Evolutionary conservation across 768 basidiomycete genomes (phyloP), one percentile per base, ranked within the genome.

Genomic region (Rhizopogon salebrosus): DNA sequence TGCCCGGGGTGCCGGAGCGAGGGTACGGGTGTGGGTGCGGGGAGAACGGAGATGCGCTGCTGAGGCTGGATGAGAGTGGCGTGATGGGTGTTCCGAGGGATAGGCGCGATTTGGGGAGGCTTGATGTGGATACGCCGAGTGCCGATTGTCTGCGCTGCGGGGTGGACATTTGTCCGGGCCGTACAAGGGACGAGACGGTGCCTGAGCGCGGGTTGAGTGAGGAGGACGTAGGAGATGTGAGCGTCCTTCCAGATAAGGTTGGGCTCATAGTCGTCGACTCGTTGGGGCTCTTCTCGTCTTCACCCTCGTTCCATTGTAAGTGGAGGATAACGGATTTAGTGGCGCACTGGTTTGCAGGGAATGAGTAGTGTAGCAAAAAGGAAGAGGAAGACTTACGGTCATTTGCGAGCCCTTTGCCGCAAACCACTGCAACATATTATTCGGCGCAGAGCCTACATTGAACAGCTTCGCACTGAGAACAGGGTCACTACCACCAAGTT

Each of bases 361-460:
- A 13, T 20, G 38, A 22, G n/a, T n/a, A n/a, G n/a, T n/a, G n/a
- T n/a, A n/a, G n/a, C n/a, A n/a, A n/a, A n/a, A n/a, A n/a, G n/a
- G n/a, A n/a, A n/a, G n/a, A n/a, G n/a, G n/a, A n/a, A n/a, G n/a
- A n/a, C n/a, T n/a, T n/a, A n/a, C n/a, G 27, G 92, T 94, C 86
- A 94, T 93, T 63, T 89, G 88, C 5, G 83, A 80, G 0, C 90
- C 92, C 58, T 92, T 90, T 1, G 92, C 90, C 5, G 91, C 91
- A 64, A 94, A 93, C 91, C 91, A 93, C 80, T 92, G 91, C 10
- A 93, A 74, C 90, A 90, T 91, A 65, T 91, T 92, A 61, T 92
- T 87, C 24, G 89, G 83, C 0, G 89, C 89, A 23, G 79, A 65
- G 1, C 92, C 92, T 8, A 95, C 85, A 58, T 90, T 83, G 60